A percentile compares a stretch with the other conserved stretches of the same genome.
Evolutionary conservation across 805 yeast genomes (phyloP).

Genomic region (Wickerhamomyces chaumierensis): DNA sequence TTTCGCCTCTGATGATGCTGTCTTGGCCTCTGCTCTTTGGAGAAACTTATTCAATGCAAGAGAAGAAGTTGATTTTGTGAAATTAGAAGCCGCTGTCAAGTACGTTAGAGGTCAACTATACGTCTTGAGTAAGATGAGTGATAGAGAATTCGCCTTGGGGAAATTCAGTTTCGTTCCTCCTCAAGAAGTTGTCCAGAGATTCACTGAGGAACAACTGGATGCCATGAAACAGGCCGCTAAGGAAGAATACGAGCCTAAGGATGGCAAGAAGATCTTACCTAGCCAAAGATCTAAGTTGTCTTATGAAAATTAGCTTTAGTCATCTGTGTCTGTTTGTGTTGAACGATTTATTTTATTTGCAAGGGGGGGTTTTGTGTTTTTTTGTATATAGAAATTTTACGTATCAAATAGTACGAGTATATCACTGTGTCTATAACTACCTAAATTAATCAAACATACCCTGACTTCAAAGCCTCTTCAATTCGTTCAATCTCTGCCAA

Average conservation of each 20-base stretch:
- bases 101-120: conserved; percentile 85
- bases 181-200: conserved; percentile 60
- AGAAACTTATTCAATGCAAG: conserved; percentile 87
- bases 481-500: conserved; percentile 67
- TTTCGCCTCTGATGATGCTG: conserved; percentile 64
- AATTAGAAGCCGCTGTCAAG: conserved; percentile 80
- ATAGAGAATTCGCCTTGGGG: conserved; percentile 89
- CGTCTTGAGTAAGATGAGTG: conserved; percentile 75
- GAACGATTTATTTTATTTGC: too few relatives aligned
- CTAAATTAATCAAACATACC: conserved; percentile 19
- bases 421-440: too few relatives aligned
- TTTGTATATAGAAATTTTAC: too few relatives aligned
- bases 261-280: conserved; percentile 36
- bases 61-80: conserved; percentile 67
- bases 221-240: conserved; percentile 39
- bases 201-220: conserved; percentile 54
- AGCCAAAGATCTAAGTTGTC: conserved; percentile 40
- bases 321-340: too few relatives aligned
- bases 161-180: conserved; percentile 79
- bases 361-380: too few relatives aligned
- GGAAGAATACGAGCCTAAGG: conserved; percentile 32
- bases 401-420: too few relatives aligned
- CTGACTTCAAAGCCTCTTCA: conserved; percentile 40
- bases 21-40: conserved; percentile 73
- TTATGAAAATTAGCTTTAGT: conserved; percentile 4